Base-by-base conservation (phyloP, 306 rosid species). In the Lathyrus sativus region DNA sequence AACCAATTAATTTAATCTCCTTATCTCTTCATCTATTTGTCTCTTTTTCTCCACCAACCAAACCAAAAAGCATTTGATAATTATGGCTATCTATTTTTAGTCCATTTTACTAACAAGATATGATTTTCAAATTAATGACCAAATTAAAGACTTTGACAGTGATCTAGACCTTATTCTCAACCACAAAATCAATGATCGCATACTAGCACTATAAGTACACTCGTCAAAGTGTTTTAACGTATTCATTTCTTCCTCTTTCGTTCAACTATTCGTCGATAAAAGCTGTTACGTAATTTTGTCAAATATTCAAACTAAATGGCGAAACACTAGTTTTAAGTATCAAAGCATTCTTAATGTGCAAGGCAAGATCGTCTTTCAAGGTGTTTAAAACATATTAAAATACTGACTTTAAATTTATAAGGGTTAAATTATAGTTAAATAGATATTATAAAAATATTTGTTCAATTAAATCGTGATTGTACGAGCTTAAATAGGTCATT, bases 1-100 rank as follows among this genome's bases (percentile, higher is more conserved):
- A 11, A 46, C 67, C 72, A 67, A 72, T n/a, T 70, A 57, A 59
- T 33, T 71, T 74, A 72, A 65, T 65, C 74, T 68, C 5, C 82
- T 81, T 73, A 81, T 81, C 85, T 73, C 33, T 39, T 72, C 75
- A 62, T 56, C 76, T 24, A 24, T 24, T 24, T 24, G 26, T 24
- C 26, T 24, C 26, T 31, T 55, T 73, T 49, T 73, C 76, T 74
- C 73, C 70, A 53, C 72, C 67, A 33, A 71, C 66, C 69, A 67
- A 73, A 72, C 24, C 17, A 46, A 54, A 56, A 65, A 45, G 19
- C 64, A 38, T 54, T 1, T 11, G 7, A 55, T 76, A 22, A 5
- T 33, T 62, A 62, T 18, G 50, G 67, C 49, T 62, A 18, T 33
- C 33, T 28, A 26, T 24, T 77, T 77, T 49, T 57, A 55, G 12